Evolutionary conservation across 192 early-diverging fungal genomes (phyloP).

Genomic region (Chytriomyces sp.): DNA sequence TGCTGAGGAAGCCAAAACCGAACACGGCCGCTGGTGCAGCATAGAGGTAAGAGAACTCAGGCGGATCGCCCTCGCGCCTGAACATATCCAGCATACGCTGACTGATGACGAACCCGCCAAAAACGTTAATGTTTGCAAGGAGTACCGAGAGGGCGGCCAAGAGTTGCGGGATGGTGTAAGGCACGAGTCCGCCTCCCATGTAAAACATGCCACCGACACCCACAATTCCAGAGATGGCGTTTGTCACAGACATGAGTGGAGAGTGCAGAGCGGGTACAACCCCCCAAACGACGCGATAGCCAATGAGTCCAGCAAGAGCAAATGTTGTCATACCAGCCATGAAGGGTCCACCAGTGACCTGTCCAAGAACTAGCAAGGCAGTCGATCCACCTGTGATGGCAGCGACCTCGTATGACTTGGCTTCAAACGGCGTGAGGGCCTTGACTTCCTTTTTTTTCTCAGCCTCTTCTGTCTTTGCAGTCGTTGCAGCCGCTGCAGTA

Average conservation of each 20-base stretch:
- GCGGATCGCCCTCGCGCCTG: constrained; percentile 38
- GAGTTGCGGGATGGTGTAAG: constrained; percentile 33
- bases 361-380: constrained; percentile 26
- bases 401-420: constrained; percentile 33
- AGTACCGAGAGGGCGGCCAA: constrained; percentile 40
- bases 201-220: constrained; percentile 46
- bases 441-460: constrained; percentile 14
- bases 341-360: constrained; percentile 28
- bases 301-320: constrained; percentile 37
- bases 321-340: constrained; percentile 36
- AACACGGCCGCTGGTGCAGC: constrained; percentile 36
- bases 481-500: constrained; percentile 4
- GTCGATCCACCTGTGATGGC: constrained; percentile 12
- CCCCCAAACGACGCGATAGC: constrained; percentile 45
- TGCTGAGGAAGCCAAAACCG: constrained; percentile 23
- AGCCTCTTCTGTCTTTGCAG: background rate
- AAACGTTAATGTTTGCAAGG: constrained; percentile 42
- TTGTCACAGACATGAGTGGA: constrained; percentile 42
- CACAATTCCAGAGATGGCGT: constrained; percentile 45
- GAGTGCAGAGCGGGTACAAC: constrained; percentile 44
- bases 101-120: constrained; percentile 41
- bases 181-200: constrained; percentile 38
- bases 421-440: constrained; percentile 34
- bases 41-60: constrained; percentile 41
- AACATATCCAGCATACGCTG: constrained; percentile 48